A percentile compares a stretch with the other conserved stretches of the same genome.
Evolutionary conservation across 345 rosid genomes (phyloP).

Genomic region (Arabis alpina): DNA sequence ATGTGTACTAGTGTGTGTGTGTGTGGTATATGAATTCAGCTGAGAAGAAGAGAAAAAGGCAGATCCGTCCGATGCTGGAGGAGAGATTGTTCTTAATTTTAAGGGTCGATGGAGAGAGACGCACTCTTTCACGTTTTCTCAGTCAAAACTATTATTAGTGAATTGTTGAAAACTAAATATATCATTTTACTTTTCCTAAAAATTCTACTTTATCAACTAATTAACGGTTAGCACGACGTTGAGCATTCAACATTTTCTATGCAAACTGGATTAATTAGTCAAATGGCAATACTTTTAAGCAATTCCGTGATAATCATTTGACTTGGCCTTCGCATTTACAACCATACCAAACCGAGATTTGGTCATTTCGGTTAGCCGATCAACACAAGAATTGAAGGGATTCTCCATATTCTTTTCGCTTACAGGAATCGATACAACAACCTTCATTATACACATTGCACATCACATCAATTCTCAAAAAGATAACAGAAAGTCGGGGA

Average conservation of each 20-base stretch:
- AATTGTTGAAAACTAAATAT: constrained; percentile 13
- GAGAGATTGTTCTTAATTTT: constrained; percentile 36
- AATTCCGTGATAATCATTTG: too few relatives aligned
- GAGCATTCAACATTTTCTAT: background rate
- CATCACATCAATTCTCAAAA: constrained; percentile 38
- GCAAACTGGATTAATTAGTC: background rate
- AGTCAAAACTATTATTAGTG: constrained; percentile 39
- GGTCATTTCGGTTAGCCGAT: too few relatives aligned
- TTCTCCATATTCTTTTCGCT: too few relatives aligned
- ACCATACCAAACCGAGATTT: too few relatives aligned
- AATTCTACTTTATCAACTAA: background rate
- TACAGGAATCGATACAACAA: background rate
- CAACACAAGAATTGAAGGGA: too few relatives aligned
- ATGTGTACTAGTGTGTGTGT: constrained; percentile 28
- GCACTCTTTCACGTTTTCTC: constrained; percentile 18
- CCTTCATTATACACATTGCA: constrained; percentile 35
- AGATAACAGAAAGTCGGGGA: constrained; percentile 19
- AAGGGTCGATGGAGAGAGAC: constrained; percentile 32
- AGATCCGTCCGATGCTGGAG: constrained; percentile 46
- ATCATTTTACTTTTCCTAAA: background rate
- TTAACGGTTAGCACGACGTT: constrained; percentile 13
- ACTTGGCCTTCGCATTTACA: too few relatives aligned
- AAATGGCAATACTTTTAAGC: background rate
- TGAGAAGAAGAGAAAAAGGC: background rate
- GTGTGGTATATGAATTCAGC: background rate